Base-by-base conservation (phyloP, 306 rosid genomes). In the Crataegus laevigata region DNA sequence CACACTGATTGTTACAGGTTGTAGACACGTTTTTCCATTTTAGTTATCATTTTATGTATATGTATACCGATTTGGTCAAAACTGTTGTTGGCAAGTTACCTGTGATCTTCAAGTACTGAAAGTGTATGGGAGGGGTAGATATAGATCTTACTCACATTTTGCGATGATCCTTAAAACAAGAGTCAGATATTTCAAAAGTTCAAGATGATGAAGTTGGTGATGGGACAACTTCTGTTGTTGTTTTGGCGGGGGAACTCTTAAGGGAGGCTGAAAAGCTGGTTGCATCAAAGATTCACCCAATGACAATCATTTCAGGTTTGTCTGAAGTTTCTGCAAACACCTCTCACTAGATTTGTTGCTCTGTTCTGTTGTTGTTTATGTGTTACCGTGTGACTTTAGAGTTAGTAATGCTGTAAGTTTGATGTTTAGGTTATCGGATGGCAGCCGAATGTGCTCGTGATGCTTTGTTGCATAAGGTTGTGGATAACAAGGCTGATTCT, bases 151-250 rank as follows among this genome's bases (percentile, higher is more conserved):
- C 21, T 17, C 63, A 34, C 73, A 52, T 50, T 25, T 60, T 68
- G 18, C 66, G 45, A 59, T 40, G 32, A 69, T 87, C 91, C 91
- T 90, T 90, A 84, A 91, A 75, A 52, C 61, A 74, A 65, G 78
- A 55, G 68, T 77, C 65, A 91, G 99, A 96, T 78, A 90, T 96
- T 78, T 96, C 98, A 72, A 96, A 96, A 90, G 99, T 92, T 77
- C 99, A 96, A 89, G 99, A 96, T 78, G 99, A 96, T 80, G 99
- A 96, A 83, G 99, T 96, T 84, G 99, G 99, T 58, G 98, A 92
- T 75, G 99, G 99, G 74, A 96, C 99, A 66, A 96, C 99, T 70
- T 96, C 99, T 51, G 99, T 96, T 82, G 99, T 96, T 84, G 98
- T 96, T 57, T 81, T 96, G 87, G 99, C 99, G 52, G 99, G 99